phyloP scores from a whole-genome alignment of 306 rosid genomes.

The Quercus aquifolioides region DNA sequence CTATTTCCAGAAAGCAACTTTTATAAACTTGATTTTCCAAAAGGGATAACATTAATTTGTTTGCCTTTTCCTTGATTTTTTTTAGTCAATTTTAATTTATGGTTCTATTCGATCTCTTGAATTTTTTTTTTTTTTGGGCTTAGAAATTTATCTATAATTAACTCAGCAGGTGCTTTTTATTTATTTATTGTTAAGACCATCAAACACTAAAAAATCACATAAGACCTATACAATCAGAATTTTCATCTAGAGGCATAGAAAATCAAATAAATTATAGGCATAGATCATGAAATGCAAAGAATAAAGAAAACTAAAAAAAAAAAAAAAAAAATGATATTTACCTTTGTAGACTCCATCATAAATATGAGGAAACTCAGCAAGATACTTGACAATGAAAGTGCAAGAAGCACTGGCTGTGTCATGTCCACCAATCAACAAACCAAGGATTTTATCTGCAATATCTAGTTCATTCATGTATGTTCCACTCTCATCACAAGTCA shows the following conservation, averaged over 20 bases:
- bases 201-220: neutral
- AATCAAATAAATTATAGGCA: neutral
- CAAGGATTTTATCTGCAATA: slow-evolving; percentile 85
- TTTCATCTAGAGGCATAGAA: neutral
- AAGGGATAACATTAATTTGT: no score
- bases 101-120: no score
- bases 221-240: neutral
- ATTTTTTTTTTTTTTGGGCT: no score
- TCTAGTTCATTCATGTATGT: slow-evolving; percentile 51
- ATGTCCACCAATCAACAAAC: slow-evolving; percentile 81
- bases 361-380: slow-evolving; percentile 75
- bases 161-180: no score
- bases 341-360: slow-evolving; percentile 64
- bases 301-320: no score
- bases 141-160: no score
- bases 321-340: neutral
- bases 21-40: no score
- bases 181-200: neutral
- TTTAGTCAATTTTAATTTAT: no score
- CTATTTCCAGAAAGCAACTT: no score
- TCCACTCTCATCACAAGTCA: slow-evolving; percentile 47
- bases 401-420: slow-evolving; percentile 88
- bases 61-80: no score
- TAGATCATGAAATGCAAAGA: no score
- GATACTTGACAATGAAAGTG: slow-evolving; percentile 81